These are phyloP conservation scores for Penicillium digitatum DNA, from an alignment of 2,329 filamentous ascomycete genomes.

Conservation along the genomic window DNA sequence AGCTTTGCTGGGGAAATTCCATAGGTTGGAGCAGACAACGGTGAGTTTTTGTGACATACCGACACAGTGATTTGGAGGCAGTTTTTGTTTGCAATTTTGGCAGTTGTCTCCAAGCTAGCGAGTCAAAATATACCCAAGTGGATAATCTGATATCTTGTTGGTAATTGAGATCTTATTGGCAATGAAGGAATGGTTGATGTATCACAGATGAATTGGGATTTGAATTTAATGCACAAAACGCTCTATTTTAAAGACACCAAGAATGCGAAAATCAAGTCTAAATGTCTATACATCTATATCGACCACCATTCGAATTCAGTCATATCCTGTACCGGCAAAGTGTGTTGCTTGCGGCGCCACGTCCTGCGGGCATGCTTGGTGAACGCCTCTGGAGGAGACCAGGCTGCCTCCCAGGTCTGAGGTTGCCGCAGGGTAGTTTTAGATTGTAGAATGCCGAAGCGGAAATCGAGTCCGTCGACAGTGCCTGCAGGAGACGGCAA, in stretches of 20 bases:
- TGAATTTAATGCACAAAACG: constrained; percentile 3
- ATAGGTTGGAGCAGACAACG: background rate
- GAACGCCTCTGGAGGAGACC: constrained; percentile 23
- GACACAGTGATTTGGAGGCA: background rate
- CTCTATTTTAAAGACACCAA: background rate
- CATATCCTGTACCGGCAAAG: background rate
- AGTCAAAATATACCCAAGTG: background rate
- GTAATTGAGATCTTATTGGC: background rate
- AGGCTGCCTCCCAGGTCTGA: constrained; percentile 29
- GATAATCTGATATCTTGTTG: no score
- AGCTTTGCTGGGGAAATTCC: background rate
- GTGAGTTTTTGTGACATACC: background rate
- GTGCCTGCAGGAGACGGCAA: constrained; percentile 52
- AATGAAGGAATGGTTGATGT: background rate
- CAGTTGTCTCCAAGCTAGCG: background rate
- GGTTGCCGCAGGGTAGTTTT: constrained; percentile 21
- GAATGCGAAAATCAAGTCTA: background rate
- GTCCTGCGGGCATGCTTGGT: constrained; percentile 1
- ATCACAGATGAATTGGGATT: background rate
- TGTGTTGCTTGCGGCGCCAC: background rate
- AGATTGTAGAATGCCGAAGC: constrained; percentile 26
- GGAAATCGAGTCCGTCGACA: constrained; percentile 30
- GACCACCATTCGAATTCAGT: constrained; percentile 5
- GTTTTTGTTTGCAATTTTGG: background rate
- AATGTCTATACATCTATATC: constrained; percentile 1